phyloP scores from a whole-genome alignment of 768 basidiomycete genomes.

The Russula virescens region DNA sequence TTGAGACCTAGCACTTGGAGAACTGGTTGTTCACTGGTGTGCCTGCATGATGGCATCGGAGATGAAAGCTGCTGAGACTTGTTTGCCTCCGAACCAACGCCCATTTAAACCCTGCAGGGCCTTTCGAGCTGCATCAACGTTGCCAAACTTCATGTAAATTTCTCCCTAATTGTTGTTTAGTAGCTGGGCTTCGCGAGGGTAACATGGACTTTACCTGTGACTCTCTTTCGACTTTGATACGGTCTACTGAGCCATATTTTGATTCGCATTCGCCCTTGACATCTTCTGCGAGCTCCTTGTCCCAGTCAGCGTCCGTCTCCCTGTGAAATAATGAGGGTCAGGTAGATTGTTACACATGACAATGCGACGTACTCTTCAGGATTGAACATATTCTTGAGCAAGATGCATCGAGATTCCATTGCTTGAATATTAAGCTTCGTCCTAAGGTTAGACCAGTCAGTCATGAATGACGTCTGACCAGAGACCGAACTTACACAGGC shows the following conservation, averaged over 20 bases:
- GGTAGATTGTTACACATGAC: not conserved
- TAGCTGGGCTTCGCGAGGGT: not conserved
- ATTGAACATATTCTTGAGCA: slow-evolving; percentile 94
- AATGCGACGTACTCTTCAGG: slow-evolving; percentile 77
- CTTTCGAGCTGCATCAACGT: slow-evolving; percentile 71
- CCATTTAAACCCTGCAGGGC: slow-evolving; percentile 90
- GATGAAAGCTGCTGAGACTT: slow-evolving; percentile 82
- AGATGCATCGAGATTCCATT: slow-evolving; percentile 84
- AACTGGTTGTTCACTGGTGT: slow-evolving; percentile 52
- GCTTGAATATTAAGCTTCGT: slow-evolving; percentile 72
- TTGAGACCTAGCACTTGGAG: slow-evolving; percentile 20
- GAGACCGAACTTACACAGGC: slow-evolving; percentile 48
- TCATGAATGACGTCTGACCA: slow-evolving; percentile 6
- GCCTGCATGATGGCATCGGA: slow-evolving; percentile 93
- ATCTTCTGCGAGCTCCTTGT: slow-evolving; percentile 92
- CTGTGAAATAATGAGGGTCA: slow-evolving; percentile 35
- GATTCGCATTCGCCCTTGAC: slow-evolving; percentile 90
- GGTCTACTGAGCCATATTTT: slow-evolving; percentile 83
- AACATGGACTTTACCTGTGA: slow-evolving; percentile 62
- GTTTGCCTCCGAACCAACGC: slow-evolving; percentile 94
- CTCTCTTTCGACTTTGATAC: slow-evolving; percentile 91
- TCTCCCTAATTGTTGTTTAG: slow-evolving; percentile 60
- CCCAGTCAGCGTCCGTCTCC: slow-evolving; percentile 96
- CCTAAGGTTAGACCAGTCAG: slow-evolving; percentile 35
- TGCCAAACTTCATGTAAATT: slow-evolving; percentile 90